Evolutionary conservation across 305 asterid species (phyloP).

Genomic region (Solanum hybrid): DNA sequence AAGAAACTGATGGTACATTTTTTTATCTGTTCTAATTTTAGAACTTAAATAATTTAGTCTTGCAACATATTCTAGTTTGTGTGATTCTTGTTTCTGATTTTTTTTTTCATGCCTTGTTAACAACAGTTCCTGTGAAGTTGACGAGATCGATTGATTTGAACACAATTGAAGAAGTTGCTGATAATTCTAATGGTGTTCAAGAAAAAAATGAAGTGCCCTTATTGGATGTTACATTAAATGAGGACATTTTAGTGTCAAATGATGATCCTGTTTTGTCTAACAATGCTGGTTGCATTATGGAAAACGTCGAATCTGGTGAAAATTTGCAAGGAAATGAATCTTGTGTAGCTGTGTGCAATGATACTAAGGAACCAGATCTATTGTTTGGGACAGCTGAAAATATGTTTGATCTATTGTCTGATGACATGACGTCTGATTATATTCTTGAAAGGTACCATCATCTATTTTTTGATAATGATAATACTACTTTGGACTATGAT

Average conservation of each 20-base stretch:
- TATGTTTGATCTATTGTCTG: background rate
- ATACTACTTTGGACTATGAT: background rate
- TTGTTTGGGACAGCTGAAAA: too few relatives aligned
- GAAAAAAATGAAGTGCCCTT: background rate
- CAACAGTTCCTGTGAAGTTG: too few relatives aligned
- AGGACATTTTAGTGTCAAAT: background rate
- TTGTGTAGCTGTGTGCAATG: too few relatives aligned
- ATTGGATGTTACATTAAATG: background rate
- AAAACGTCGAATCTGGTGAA: background rate
- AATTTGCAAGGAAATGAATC: background rate
- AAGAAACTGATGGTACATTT: background rate
- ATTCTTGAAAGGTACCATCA: background rate
- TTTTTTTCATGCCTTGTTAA: background rate
- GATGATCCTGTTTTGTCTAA: background rate
- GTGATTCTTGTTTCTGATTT: background rate
- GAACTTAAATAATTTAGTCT: background rate
- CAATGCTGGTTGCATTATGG: background rate
- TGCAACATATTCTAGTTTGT: too few relatives aligned
- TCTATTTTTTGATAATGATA: background rate
- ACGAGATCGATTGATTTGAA: too few relatives aligned
- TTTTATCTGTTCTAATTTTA: too few relatives aligned
- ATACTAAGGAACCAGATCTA: too few relatives aligned
- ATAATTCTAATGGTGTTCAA: background rate
- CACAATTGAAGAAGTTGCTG: too few relatives aligned
- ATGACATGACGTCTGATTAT: accelerated